phyloP scores from a whole-genome alignment of 306 rosid species.

The Astragalus glycyphyllos region DNA sequence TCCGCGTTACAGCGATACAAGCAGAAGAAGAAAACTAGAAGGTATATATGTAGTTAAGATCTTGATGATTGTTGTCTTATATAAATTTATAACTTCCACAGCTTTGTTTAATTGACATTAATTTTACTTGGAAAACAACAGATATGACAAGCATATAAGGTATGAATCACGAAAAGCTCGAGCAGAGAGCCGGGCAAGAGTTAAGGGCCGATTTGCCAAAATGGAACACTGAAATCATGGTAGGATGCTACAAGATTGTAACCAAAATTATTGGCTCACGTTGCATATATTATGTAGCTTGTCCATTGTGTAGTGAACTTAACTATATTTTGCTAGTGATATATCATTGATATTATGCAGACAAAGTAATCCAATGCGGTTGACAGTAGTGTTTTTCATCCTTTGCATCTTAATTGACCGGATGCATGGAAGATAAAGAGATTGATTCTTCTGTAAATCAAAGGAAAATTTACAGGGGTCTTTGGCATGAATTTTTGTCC shows the following conservation, averaged over 20 bases:
- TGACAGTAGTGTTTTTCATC: conserved; percentile 6
- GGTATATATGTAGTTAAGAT: conserved; percentile 53
- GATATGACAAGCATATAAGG: conserved; percentile 86
- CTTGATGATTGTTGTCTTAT: conserved; percentile 8
- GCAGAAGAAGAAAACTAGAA: conserved; percentile 89
- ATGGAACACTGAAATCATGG: conserved; percentile 57
- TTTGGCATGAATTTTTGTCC: neutral
- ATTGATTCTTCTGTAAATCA: conserved; percentile 12
- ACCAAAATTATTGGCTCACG: conserved; percentile 9
- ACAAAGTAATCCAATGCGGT: neutral
- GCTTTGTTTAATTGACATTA: conserved; percentile 27
- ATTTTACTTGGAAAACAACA: conserved; percentile 49
- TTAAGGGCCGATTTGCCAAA: conserved; percentile 90
- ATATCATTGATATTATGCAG: conserved; percentile 16
- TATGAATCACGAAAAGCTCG: conserved; percentile 87
- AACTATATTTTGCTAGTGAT: conserved; percentile 28
- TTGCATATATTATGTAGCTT: conserved; percentile 12
- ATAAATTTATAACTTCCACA: neutral
- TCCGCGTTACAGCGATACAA: conserved; percentile 84
- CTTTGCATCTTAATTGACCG: conserved; percentile 19
- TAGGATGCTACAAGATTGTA: conserved; percentile 37
- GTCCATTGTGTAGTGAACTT: conserved; percentile 35
- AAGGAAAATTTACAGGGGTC: conserved; percentile 11
- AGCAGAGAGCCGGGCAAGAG: conserved; percentile 80
- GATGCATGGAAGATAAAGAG: conserved; percentile 18